These are phyloP conservation scores for Kodamaea neixiangensis DNA, from an alignment of 805 yeast genomes.

Conservation along the genomic window DNA sequence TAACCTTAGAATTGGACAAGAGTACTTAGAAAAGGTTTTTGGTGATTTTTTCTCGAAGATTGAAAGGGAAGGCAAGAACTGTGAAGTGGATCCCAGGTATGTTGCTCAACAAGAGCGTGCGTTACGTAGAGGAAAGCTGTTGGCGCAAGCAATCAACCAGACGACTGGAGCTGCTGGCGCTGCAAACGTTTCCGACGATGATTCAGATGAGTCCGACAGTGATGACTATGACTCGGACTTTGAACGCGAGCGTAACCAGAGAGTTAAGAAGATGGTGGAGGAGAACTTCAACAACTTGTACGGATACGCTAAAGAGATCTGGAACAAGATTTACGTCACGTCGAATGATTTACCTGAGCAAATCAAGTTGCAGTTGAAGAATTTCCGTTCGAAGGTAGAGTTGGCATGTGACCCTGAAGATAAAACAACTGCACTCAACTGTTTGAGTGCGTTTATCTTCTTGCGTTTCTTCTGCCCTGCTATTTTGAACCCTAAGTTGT, in stretches of 20 bases:
- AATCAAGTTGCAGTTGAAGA: slow-evolving; percentile 63
- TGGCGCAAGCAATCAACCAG: slow-evolving; percentile 6
- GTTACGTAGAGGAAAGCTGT: slow-evolving; percentile 23
- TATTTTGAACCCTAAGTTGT: slow-evolving; percentile 82
- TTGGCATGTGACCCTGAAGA: slow-evolving; percentile 58
- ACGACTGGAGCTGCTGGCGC: background rate
- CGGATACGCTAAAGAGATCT: slow-evolving; percentile 55
- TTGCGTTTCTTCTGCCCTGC: slow-evolving; percentile 82
- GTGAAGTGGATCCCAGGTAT: slow-evolving; percentile 81
- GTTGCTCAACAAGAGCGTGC: slow-evolving; percentile 42
- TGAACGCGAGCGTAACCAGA: slow-evolving; percentile 28
- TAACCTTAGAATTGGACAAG: slow-evolving; percentile 75
- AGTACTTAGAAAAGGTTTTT: slow-evolving; percentile 70
- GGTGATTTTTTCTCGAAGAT: slow-evolving; percentile 66
- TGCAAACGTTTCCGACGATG: slow-evolving; percentile 15
- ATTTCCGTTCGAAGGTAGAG: slow-evolving; percentile 65
- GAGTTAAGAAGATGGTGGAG: slow-evolving; percentile 38
- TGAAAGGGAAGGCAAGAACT: slow-evolving; percentile 49
- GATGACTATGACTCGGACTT: slow-evolving; percentile 18
- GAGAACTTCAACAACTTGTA: slow-evolving; percentile 52
- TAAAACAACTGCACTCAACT: slow-evolving; percentile 58
- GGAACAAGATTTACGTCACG: slow-evolving; percentile 66
- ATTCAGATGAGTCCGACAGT: slow-evolving; percentile 19
- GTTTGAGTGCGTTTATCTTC: slow-evolving; percentile 82
- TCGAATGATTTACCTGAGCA: slow-evolving; percentile 74